These are phyloP conservation scores for Chlamydomonas schloesseri DNA, from an alignment of 139 green algal species.

Conservation along the genomic window DNA sequence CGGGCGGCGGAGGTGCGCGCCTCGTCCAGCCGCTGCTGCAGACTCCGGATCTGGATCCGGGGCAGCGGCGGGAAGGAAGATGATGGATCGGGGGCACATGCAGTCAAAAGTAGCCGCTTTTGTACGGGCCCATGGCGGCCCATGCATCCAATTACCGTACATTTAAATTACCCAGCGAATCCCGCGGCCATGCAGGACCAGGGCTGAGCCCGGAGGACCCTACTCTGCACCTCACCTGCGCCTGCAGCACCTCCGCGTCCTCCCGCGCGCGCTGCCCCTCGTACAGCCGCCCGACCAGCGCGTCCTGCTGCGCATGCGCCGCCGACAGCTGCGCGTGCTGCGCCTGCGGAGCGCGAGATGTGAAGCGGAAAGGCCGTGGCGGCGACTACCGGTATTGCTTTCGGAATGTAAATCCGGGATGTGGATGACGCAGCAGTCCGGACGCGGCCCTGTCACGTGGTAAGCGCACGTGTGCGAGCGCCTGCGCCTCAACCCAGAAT, in stretches of 20 bases:
- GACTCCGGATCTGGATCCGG: constrained; percentile 10
- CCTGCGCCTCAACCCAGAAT: too few species aligned
- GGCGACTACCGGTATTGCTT: too few species aligned
- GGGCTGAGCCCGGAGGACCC: background rate
- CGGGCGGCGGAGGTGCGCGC: background rate
- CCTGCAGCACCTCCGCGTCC: constrained; percentile 24
- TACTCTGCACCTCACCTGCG: background rate
- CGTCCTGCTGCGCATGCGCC: constrained; percentile 4
- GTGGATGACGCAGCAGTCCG: too few species aligned
- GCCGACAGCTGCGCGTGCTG: constrained; percentile 36
- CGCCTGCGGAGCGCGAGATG: constrained; percentile 16
- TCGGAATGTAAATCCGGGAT: too few species aligned
- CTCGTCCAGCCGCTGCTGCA: constrained; percentile 19
- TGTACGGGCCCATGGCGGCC: too few species aligned
- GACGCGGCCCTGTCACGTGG: too few species aligned
- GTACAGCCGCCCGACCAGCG: constrained; percentile 23
- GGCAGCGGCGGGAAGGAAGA: background rate
- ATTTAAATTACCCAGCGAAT: too few species aligned
- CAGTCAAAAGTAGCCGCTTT: background rate
- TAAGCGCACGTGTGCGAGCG: too few species aligned
- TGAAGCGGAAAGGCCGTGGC: too few species aligned
- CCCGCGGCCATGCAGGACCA: background rate
- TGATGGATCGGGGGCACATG: background rate
- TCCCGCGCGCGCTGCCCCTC: constrained; percentile 16
- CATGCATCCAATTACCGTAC: too few species aligned